Conservation (phyloP, 371 early-diverging fungal genomes). For the Apophysomyces trapeziformis region DNA sequence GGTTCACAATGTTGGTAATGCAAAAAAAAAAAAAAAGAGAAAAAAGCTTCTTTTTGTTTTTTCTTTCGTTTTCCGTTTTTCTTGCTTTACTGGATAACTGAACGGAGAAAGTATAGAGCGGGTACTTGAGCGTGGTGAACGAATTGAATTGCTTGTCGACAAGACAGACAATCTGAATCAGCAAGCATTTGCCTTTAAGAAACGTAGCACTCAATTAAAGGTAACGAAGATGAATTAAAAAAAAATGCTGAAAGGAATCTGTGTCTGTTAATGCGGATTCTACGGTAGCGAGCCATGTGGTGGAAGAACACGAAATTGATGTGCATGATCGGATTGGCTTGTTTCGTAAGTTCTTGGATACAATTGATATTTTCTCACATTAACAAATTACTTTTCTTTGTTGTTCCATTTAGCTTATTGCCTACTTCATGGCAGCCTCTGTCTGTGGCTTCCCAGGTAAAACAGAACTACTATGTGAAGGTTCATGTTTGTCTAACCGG, state of each 20-base stretch:
- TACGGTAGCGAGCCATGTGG: slow-evolving; percentile 79
- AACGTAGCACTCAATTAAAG: slow-evolving; percentile 85
- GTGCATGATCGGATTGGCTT: slow-evolving; percentile 66
- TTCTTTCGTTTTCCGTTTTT: slow-evolving; percentile 2
- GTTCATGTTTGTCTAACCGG: background rate
- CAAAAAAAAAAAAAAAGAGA: no score
- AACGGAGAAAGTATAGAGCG: slow-evolving; percentile 56
- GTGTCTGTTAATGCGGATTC: background rate
- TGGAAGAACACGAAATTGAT: slow-evolving; percentile 91
- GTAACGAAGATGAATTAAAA: slow-evolving; percentile 27
- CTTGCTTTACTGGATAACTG: background rate
- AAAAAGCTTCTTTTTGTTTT: background rate
- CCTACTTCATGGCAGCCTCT: slow-evolving; percentile 68
- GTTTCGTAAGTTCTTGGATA: slow-evolving; percentile 59
- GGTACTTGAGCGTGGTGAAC: slow-evolving; percentile 89
- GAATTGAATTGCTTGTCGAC: slow-evolving; percentile 90
- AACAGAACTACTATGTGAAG: slow-evolving; percentile 6
- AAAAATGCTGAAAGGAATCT: background rate
- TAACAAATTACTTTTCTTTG: background rate
- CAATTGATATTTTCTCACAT: background rate
- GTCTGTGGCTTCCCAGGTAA: slow-evolving; percentile 81
- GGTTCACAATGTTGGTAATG: slow-evolving; percentile 87
- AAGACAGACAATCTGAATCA: slow-evolving; percentile 90
- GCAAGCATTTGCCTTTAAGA: slow-evolving; percentile 89
- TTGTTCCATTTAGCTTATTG: slow-evolving; percentile 52